These are phyloP conservation scores for Lagenidium giganteum DNA, from an alignment of 352 stramenopile genomes.

Conservation along the genomic window DNA sequence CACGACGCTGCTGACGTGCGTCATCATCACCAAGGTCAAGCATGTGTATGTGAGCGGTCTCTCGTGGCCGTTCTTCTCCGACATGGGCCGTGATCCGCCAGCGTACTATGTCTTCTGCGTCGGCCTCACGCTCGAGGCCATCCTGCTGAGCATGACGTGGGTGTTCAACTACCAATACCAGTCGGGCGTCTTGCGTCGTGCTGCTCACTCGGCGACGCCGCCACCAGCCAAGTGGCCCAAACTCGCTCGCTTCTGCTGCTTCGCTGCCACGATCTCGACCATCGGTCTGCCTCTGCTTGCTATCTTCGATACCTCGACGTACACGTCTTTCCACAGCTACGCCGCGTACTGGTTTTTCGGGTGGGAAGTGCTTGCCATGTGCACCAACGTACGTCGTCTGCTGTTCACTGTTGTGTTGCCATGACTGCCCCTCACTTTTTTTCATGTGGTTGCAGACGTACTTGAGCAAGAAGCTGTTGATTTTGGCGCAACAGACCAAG, in stretches of 20 bases:
- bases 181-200: slow-evolving; percentile 17
- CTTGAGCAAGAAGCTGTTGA: slow-evolving; percentile 19
- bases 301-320: slow-evolving; percentile 50
- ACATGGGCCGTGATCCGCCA: slow-evolving; percentile 52
- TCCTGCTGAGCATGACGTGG: slow-evolving; percentile 42
- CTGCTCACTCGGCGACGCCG: slow-evolving; percentile 1
- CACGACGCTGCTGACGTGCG: slow-evolving; percentile 40
- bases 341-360: slow-evolving; percentile 61
- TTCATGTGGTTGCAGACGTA: slow-evolving; percentile 15
- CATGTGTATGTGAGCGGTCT: slow-evolving; percentile 49
- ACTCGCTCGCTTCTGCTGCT: slow-evolving; percentile 18
- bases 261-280: slow-evolving; percentile 33
- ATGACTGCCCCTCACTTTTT: background rate
- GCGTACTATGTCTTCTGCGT: slow-evolving; percentile 58
- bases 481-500: slow-evolving; percentile 3
- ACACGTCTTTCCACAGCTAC: slow-evolving; percentile 28
- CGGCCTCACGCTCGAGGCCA: slow-evolving; percentile 36
- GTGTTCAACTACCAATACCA: slow-evolving; percentile 51
- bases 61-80: slow-evolving; percentile 55
- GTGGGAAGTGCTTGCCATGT: slow-evolving; percentile 38
- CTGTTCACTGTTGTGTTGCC: background rate
- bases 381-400: slow-evolving; percentile 36
- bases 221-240: slow-evolving; percentile 11
- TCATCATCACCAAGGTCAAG: slow-evolving; percentile 51
- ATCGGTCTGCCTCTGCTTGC: slow-evolving; percentile 45